Evolutionary conservation across 257 asterid genomes (phyloP).

Genomic region (Solanum sejunctum): DNA sequence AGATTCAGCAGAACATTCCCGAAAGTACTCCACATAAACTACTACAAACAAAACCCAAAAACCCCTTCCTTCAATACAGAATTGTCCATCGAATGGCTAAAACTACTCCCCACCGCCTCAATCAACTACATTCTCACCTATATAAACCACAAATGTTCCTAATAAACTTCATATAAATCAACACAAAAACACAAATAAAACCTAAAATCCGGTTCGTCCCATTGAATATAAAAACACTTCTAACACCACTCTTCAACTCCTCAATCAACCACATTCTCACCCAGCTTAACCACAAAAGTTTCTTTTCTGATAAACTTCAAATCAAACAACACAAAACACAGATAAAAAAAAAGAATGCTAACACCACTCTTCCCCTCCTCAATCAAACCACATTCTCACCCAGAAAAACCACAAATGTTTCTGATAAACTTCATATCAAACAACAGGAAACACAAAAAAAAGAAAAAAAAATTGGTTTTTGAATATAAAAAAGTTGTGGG

Average conservation of each 20-base stretch:
- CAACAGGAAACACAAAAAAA: not conserved
- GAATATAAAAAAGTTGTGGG: too few relatives aligned
- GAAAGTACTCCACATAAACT: not conserved
- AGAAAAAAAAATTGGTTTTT: not conserved
- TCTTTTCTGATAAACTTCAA: not conserved
- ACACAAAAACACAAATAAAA: not conserved
- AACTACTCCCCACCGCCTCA: not conserved
- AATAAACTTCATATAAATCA: not conserved
- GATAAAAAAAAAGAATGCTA: not conserved
- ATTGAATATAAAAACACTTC: not conserved
- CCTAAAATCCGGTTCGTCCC: not conserved
- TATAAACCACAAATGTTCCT: not conserved
- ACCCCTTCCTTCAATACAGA: not conserved
- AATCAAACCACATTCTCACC: not conserved
- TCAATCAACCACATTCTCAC: not conserved
- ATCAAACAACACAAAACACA: not conserved
- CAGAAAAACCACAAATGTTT: not conserved
- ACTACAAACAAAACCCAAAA: not conserved
- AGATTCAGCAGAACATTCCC: not conserved
- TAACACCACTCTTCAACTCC: not conserved
- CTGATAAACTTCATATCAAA: not conserved
- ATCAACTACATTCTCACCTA: not conserved
- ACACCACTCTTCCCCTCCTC: not conserved
- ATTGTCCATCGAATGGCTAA: not conserved
- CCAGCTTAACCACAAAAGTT: not conserved